Percentiles rank a stretch among this genome's conserved stretches.
Conservation (phyloP, 2,329 filamentous ascomycete species). For the Ceratocystis papillata region DNA sequence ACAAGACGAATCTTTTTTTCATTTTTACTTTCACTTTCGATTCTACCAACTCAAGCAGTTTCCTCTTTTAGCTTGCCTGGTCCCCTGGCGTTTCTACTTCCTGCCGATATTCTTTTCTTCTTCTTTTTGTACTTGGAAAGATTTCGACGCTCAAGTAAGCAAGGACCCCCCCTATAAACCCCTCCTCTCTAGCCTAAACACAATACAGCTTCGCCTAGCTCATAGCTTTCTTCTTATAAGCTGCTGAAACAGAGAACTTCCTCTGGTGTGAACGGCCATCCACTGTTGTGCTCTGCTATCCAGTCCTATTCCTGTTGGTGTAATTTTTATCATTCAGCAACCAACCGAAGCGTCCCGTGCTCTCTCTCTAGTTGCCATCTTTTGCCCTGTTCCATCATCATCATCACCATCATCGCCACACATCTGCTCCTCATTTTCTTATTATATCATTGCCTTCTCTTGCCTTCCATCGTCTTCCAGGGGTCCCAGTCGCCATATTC, state of each 20-base stretch:
- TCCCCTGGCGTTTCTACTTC: background rate
- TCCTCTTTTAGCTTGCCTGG: background rate
- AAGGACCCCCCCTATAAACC: too few relatives aligned
- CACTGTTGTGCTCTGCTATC: too few relatives aligned
- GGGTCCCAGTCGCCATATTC: background rate
- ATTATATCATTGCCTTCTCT: background rate
- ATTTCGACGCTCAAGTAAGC: too few relatives aligned
- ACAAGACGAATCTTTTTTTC: background rate
- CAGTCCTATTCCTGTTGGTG: too few relatives aligned
- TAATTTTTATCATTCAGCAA: background rate
- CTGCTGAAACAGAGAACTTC: background rate
- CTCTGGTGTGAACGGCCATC: too few relatives aligned
- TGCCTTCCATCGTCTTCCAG: conserved; percentile 13
- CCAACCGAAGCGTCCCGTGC: background rate
- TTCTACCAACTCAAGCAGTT: background rate
- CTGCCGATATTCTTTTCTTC: too few relatives aligned
- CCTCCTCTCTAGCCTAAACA: too few relatives aligned
- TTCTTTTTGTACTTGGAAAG: too few relatives aligned
- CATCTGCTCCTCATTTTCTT: too few relatives aligned
- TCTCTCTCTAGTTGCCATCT: background rate
- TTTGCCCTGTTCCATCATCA: background rate
- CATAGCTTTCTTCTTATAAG: background rate
- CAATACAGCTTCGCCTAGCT: too few relatives aligned
- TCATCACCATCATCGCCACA: background rate
- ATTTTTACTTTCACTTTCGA: background rate